These are phyloP conservation scores for Boletellus sp. DNA, from an alignment of 1,284 basidiomycete genomes.

Conservation along the genomic window DNA sequence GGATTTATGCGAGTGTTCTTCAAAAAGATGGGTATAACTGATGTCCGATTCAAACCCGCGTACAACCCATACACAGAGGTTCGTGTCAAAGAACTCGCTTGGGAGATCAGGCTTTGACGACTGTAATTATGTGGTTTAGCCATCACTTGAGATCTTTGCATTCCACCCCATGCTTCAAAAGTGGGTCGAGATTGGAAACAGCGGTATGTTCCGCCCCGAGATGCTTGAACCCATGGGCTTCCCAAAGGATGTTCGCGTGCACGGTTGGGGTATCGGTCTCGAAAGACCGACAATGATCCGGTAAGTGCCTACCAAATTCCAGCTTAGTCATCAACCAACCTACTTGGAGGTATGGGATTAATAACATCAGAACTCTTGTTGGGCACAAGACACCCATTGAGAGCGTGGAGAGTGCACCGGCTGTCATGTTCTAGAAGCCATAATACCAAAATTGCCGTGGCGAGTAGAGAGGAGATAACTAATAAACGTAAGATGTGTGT, in stretches of 20 bases:
- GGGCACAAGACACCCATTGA: constrained; percentile 96
- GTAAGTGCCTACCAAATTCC: constrained; percentile 40
- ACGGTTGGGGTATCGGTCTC: constrained; percentile 94
- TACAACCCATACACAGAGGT: constrained; percentile 97
- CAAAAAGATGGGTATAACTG: constrained; percentile 93
- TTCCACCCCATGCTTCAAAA: constrained; percentile 93
- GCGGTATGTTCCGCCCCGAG: constrained; percentile 99
- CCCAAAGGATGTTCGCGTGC: constrained; percentile 93
- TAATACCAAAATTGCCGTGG: constrained; percentile 6
- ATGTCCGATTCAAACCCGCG: constrained; percentile 95
- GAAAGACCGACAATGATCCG: constrained; percentile 99
- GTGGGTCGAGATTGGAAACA: constrained; percentile 96
- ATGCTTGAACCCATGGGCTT: constrained; percentile 99
- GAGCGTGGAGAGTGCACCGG: constrained; percentile 83
- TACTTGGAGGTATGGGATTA: constrained; percentile 73
- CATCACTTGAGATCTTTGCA: constrained; percentile 98
- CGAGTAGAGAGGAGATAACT: not conserved
- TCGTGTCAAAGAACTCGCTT: constrained; percentile 17
- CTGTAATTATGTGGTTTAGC: constrained; percentile 44
- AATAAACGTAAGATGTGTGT: constrained; percentile 6
- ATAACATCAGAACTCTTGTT: constrained; percentile 94
- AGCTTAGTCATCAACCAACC: not conserved
- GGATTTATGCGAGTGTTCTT: constrained; percentile 99
- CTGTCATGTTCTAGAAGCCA: constrained; percentile 73
- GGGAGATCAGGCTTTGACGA: constrained; percentile 1